Evolutionary conservation across 2,329 filamentous ascomycete genomes (phyloP).

Genomic region (Penicillium sp.): DNA sequence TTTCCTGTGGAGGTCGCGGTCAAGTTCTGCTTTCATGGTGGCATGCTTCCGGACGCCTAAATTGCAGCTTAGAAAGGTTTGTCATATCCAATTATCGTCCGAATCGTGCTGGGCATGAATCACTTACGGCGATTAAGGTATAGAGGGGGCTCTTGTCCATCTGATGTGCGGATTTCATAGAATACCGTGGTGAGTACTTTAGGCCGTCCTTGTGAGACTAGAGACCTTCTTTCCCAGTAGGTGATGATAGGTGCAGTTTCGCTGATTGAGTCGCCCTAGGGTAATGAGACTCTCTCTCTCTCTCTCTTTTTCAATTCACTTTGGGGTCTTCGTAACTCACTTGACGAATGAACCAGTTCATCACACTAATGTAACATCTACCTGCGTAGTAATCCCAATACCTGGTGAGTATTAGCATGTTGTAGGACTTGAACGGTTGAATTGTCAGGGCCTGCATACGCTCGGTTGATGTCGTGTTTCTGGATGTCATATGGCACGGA

Average conservation of each 20-base stretch:
- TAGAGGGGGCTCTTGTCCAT: not conserved
- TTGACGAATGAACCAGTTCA: not conserved
- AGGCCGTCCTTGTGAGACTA: not conserved
- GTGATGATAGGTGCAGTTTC: not conserved
- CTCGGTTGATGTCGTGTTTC: not conserved
- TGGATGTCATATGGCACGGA: not conserved
- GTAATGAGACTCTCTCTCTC: not conserved
- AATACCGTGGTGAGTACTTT: not conserved
- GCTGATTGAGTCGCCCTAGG: not conserved
- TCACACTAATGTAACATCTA: not conserved
- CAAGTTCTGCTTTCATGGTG: not conserved
- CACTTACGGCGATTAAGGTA: not conserved
- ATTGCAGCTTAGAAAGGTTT: not conserved
- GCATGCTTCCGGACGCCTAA: not conserved
- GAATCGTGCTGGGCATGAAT: too few relatives aligned
- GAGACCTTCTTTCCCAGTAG: not conserved
- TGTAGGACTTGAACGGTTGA: not conserved
- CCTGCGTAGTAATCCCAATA: not conserved
- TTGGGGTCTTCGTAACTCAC: not conserved
- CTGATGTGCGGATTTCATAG: not conserved
- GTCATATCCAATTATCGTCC: too few relatives aligned
- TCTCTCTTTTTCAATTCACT: too few relatives aligned
- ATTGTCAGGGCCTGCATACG: not conserved
- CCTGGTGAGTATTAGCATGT: not conserved
- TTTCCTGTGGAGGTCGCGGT: not conserved